phyloP scores from a whole-genome alignment of 371 early-diverging fungal genomes.

The Rhizomucor miehei region DNA sequence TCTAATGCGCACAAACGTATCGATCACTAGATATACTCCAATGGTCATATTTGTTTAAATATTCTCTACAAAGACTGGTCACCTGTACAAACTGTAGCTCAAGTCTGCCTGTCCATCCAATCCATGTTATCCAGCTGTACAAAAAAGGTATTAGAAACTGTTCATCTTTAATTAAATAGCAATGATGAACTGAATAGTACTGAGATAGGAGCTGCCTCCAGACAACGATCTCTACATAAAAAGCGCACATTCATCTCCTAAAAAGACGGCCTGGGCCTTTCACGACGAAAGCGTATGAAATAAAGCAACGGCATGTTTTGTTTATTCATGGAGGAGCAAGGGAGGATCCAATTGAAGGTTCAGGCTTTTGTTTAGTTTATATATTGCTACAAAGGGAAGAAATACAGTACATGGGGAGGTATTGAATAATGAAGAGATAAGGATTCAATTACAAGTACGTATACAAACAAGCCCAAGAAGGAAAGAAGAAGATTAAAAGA shows the following conservation, averaged over 20 bases:
- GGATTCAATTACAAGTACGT: background rate
- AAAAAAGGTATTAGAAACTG: slow-evolving; percentile 78
- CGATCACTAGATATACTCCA: slow-evolving; percentile 72
- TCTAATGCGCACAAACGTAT: no score
- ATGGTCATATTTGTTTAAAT: slow-evolving; percentile 95
- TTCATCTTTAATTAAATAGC: background rate
- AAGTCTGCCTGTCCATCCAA: slow-evolving; percentile 91
- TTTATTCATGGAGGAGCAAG: no score
- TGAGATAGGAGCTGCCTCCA: slow-evolving; percentile 64
- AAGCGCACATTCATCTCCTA: slow-evolving; percentile 72
- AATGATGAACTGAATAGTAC: background rate
- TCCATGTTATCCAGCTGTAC: slow-evolving; percentile 89
- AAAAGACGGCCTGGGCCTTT: slow-evolving; percentile 83
- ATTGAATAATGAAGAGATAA: background rate
- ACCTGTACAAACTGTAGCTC: slow-evolving; percentile 91
- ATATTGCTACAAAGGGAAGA: background rate
- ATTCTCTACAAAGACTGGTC: slow-evolving; percentile 96
- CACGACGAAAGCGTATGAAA: slow-evolving; percentile 37
- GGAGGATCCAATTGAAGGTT: no score
- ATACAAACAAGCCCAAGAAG: background rate
- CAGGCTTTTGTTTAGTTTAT: no score
- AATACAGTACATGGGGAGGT: background rate
- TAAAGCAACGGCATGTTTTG: no score
- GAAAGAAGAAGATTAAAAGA: no score
- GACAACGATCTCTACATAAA: slow-evolving; percentile 73